Conservation (phyloP, 768 basidiomycete genomes). For the Xanthoconium stramineum region DNA sequence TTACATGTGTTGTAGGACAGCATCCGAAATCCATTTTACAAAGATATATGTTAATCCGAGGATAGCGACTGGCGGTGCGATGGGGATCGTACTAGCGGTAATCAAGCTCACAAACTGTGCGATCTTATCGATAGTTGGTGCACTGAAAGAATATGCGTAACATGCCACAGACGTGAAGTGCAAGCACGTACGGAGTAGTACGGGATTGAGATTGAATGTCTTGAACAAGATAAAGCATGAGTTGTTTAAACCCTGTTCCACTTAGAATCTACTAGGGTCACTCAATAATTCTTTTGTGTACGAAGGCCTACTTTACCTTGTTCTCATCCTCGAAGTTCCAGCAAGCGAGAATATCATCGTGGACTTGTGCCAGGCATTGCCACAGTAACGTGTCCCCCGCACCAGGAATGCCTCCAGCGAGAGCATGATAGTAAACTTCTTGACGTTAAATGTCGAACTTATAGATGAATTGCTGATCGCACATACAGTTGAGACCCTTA, state of each 20-base stretch:
- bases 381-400: neutral
- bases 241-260: conserved; percentile 1
- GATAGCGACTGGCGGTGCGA: conserved; percentile 2
- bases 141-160: neutral
- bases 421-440: conserved; percentile 1
- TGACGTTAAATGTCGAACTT: neutral
- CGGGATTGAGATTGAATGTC: neutral
- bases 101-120: conserved; percentile 1
- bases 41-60: conserved; percentile 3
- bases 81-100: neutral
- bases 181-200: neutral
- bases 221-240: conserved; percentile 3
- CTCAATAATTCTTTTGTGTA: neutral
- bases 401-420: neutral
- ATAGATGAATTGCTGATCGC: neutral
- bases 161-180: neutral
- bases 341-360: conserved; percentile 5
- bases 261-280: neutral
- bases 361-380: conserved; percentile 3
- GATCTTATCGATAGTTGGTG: neutral
- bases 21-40: conserved; percentile 3
- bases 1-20: neutral
- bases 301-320: neutral
- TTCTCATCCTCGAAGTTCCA: conserved; percentile 5
- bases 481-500: conserved; percentile 5